These are phyloP conservation scores for Silene uniflora DNA, from an alignment of 148 eudicot genomes.

Conservation along the genomic window DNA sequence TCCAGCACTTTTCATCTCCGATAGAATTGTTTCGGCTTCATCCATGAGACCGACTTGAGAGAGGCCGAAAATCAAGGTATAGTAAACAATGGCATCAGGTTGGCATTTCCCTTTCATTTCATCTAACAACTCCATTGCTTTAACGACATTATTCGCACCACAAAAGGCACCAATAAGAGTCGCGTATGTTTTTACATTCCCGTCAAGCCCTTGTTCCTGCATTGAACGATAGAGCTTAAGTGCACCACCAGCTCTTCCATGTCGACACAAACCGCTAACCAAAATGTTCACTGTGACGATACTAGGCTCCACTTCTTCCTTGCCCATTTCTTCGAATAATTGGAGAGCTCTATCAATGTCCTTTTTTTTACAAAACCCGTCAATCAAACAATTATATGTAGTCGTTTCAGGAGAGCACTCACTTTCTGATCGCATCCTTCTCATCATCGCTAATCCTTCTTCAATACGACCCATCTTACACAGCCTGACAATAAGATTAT, in stretches of 20 bases:
- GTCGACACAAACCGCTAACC: conserved; percentile 68
- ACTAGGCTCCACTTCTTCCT: conserved; percentile 46
- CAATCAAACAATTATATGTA: conserved; percentile 69
- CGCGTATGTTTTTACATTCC: conserved; percentile 57
- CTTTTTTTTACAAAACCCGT: conserved; percentile 65
- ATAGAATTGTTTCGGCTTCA: conserved; percentile 45
- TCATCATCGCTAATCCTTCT: conserved; percentile 61
- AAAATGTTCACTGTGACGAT: conserved; percentile 56
- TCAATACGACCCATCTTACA: conserved; percentile 70
- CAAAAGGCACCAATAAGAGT: conserved; percentile 59
- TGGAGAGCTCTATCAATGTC: conserved; percentile 50
- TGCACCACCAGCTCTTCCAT: conserved; percentile 56
- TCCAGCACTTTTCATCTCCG: conserved; percentile 59
- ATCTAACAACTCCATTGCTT: conserved; percentile 57
- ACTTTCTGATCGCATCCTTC: conserved; percentile 49
- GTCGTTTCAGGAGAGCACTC: conserved; percentile 42
- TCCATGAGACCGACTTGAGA: conserved; percentile 52
- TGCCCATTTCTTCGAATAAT: conserved; percentile 58
- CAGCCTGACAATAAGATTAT: conserved; percentile 72
- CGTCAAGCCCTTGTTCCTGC: conserved; percentile 55
- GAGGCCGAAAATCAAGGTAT: conserved; percentile 57
- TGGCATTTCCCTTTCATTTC: conserved; percentile 45
- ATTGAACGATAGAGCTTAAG: conserved; percentile 51
- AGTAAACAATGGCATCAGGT: conserved; percentile 68
- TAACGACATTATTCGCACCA: conserved; percentile 52